Base-by-base conservation (phyloP, 805 yeast species). In the Wickerhamomyces strasburgensis region DNA sequence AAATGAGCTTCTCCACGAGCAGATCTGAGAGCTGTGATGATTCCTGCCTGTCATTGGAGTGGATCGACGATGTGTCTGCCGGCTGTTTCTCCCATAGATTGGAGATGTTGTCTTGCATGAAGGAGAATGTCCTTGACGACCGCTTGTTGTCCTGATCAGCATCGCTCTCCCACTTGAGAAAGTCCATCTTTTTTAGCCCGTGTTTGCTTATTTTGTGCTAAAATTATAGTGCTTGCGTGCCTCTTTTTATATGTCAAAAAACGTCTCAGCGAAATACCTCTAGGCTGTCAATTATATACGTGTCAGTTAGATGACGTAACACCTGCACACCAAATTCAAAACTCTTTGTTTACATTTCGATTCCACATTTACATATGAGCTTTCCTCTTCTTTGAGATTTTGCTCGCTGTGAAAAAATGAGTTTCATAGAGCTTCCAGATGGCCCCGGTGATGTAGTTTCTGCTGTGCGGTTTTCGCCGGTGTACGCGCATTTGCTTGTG, bases 1-100 rank as follows among this genome's bases (percentile, higher is more conserved):
- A 65, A 6, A 86, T 61, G 34, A 85, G 63, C 51, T 78, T 73
- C 50, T 87, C 95, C 46, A 86, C 72, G 37, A 86, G 58, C 38
- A 79, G 80, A 47, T 86, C 95, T 0, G 84, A 69, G 52, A 83
- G 52, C 40, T 52, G 57, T 11, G 44, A 21, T 31, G 44, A 21
- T 31, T 37, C 34, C 13, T 35, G 40, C 33, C 34, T 39, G 31
- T 30, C 30, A 27, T 34, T 42, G 31, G 37, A 33, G 29, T 6
- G 17, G 10, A 16, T 17, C 19, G 27, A n/a, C 14, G 17, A 14
- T 11, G 13, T 26, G 19, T 27, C 25, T 11, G 29, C n/a, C 17
- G 23, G 35, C 24, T 24, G 17, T 19, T 8, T 19, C 6, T 26
- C 15, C 32, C 45, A 46, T 35, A 48, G 37, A 23, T 19, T 36